These are phyloP conservation scores for Suhomyces bokatorum DNA, from an alignment of 1,139 yeast genomes.

Conservation along the genomic window DNA sequence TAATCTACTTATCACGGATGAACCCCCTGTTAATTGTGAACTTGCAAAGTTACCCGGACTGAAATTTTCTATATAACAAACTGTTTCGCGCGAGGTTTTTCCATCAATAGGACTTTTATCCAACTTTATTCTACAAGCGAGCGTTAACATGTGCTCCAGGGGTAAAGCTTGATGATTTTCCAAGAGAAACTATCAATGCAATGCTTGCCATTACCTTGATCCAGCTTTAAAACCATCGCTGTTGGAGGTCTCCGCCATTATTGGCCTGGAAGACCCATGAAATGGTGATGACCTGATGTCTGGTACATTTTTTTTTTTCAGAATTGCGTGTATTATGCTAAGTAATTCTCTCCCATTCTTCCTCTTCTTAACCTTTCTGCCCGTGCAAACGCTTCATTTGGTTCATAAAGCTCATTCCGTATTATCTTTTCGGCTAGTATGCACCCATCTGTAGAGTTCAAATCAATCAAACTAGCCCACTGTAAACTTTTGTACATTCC, in stretches of 20 bases:
- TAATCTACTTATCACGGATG: background rate
- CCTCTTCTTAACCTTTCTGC: conserved; percentile 45
- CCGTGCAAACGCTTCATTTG: conserved; percentile 30
- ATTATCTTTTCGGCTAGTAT: conserved; percentile 34
- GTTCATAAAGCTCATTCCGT: conserved; percentile 32
- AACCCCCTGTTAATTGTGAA: background rate
- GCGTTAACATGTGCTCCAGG: conserved; percentile 13
- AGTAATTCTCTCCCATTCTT: conserved; percentile 47
- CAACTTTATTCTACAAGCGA: conserved; percentile 1
- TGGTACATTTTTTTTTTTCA: conserved; percentile 24
- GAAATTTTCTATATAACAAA: background rate
- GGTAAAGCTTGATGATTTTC: conserved; percentile 20
- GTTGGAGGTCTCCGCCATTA: conserved; percentile 31
- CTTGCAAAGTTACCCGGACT: conserved; percentile 16
- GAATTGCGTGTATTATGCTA: conserved; percentile 14
- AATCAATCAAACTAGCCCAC: conserved; percentile 53
- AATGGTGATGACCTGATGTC: conserved; percentile 49
- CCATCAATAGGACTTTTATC: conserved; percentile 6
- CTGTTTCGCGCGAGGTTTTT: background rate
- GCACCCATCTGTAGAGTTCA: conserved; percentile 32
- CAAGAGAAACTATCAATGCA: conserved; percentile 23
- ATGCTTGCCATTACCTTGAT: conserved; percentile 1
- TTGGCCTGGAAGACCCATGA: conserved; percentile 31
- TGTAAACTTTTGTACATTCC: conserved; percentile 58
- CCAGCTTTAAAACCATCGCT: conserved; percentile 50